Conservation (phyloP, 345 rosid species). For the Dipteronia dyeriana region DNA sequence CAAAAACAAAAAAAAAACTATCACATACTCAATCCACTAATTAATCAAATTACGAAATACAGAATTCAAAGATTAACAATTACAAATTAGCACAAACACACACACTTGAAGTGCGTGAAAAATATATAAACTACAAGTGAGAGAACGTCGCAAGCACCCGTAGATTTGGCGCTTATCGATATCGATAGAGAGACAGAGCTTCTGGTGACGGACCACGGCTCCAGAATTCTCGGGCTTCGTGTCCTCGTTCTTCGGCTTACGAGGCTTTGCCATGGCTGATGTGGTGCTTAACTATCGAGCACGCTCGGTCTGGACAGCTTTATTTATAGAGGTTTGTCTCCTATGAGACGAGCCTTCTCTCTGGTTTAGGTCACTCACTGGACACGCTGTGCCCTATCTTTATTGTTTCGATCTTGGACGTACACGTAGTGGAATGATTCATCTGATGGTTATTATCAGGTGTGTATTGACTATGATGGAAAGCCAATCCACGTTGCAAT, state of each 20-base stretch:
- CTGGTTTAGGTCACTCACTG: neutral
- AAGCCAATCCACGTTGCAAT: neutral
- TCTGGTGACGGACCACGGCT: conserved; percentile 88
- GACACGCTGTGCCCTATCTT: neutral
- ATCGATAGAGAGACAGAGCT: conserved; percentile 89
- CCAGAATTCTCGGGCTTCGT: conserved; percentile 67
- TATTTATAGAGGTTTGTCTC: conserved; percentile 15
- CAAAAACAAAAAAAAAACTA: neutral
- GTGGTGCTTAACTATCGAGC: neutral
- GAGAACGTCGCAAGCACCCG: conserved; percentile 48
- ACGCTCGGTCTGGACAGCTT: neutral
- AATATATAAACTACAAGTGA: conserved; percentile 7
- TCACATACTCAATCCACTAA: neutral
- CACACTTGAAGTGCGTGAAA: neutral
- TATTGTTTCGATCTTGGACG: neutral
- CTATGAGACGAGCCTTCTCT: neutral
- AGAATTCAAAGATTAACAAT: neutral
- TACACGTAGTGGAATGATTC: neutral
- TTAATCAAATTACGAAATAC: neutral
- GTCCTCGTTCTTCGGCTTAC: conserved; percentile 77
- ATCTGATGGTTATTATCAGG: neutral
- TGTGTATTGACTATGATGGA: neutral
- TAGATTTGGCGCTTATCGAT: conserved; percentile 64
- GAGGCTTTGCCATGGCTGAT: conserved; percentile 77
- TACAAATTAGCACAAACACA: neutral